Base-by-base conservation (phyloP, 805 yeast genomes). In the Starmerella apis region DNA sequence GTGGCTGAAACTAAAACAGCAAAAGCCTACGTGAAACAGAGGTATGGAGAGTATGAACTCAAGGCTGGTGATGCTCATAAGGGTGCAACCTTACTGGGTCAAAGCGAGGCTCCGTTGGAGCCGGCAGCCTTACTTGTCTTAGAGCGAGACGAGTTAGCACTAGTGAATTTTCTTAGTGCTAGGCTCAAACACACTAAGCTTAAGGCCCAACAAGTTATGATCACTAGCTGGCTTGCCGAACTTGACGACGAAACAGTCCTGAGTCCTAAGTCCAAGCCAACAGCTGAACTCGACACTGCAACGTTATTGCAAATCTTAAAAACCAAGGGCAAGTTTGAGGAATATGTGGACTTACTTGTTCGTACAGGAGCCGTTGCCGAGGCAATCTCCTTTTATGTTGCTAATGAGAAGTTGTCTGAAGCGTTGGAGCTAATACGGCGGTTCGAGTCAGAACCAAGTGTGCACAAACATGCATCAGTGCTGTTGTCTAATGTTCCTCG, bases 251-350 rank as follows among this genome's bases (percentile, higher is more conserved):
- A 59, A 55, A 25, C 50, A 7, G 86, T 87, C 61, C 62, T 87
- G 14, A 61, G 67, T 2, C 23, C 32, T 13, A 18, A 18, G 24
- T 14, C 33, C 5, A 60, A 66, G 2, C 72, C 78, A 61, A 66
- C 71, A 49, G 68, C 69, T 23, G 58, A 64, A 4, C 60, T 86
- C n/a, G 94, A 87, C 62, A 71, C 71, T 31, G 72, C 72, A 9
- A 81, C 94, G 0, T 69, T 84, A 0, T 84, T 81, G 59, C 87
- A 86, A 60, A 75, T 88, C 4, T 72, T 90, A 46, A 65, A 74
- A 0, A 75, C 79, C 2, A 83, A 83, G 59, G 81, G 86, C 52
- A 71, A 83, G 50, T 75, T 75, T 43, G 71, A 75, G 0, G 83
- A 81, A 61, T 67, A 87, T 14, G 59, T 90, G 1, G 74, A 70